Evolutionary conservation across 495 filamentous ascomycete species (phyloP), one percentile per base, ranked within the genome.

Genomic region (Aspergillus bertholletiae): DNA sequence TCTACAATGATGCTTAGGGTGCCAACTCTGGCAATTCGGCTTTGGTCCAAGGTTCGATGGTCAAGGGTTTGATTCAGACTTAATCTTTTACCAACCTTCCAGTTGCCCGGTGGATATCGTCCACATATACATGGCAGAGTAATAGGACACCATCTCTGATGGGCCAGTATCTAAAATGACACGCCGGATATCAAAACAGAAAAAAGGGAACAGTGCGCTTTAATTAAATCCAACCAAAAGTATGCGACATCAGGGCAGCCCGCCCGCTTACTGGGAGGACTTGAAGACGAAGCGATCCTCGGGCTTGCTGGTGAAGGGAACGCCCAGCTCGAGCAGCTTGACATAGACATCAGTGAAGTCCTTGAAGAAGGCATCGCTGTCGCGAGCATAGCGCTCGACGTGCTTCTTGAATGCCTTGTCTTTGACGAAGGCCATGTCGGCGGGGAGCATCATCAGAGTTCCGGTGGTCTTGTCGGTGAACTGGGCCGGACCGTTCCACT

Each of bases 391-490:
- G 66, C 86, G 85, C 74, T 96, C 84, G 41, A 94, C 91, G 67
- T 88, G 87, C 66, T 81, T 74, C 77, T 80, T 84, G 84, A 97
- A 96, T 47, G 74, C 77, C 80, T 93, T 90, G 75, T 98, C 94
- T 75, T 92, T 85, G 70, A 94, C 71, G 46, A 98, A 73, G 30
- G 84, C 90, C 74, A 95, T 84, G 67, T 98, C 94, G 53, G 90
- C 85, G 53, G 94, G 94, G 64, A 98, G 76, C 94, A 98, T 98
- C 94, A 98, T 98, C 61, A 98, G 75, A 45, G 80, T 81, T 80
- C 91, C 89, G 61, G 85, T 91, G 65, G 74, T 79, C 73, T 86
- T 85, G 75, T 98, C 94, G 72, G 92, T 82, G 71, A 82, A 92
- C 80, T 96, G 81, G 65, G 79, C 79, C 32, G 92, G 91, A 18